Evolutionary conservation across 2,329 filamentous ascomycete species (phyloP).

Genomic region (Phaeosphaeriaceae sp.): DNA sequence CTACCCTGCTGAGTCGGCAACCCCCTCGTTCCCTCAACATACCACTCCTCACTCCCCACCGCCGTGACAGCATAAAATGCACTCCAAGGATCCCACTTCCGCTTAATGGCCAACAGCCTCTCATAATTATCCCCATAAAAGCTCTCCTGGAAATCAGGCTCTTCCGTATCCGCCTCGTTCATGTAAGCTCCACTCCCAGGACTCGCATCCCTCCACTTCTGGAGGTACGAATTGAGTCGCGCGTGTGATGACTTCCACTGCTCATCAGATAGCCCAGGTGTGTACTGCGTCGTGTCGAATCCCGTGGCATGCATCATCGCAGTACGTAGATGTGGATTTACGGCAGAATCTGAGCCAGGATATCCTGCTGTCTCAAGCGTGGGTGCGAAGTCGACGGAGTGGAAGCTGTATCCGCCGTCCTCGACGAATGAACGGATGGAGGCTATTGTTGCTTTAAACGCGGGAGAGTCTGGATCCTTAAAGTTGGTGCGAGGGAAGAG

Average conservation of each 20-base stretch:
- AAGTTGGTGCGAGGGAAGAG: slow-evolving; percentile 44
- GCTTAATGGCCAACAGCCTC: slow-evolving; percentile 28
- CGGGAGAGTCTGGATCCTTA: slow-evolving; percentile 17
- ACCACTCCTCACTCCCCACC: slow-evolving; percentile 35
- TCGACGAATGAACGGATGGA: slow-evolving; percentile 33
- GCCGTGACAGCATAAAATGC: slow-evolving; percentile 37
- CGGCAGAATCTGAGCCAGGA: slow-evolving; percentile 27
- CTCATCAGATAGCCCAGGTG: slow-evolving; percentile 20
- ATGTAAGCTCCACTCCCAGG: slow-evolving; percentile 42
- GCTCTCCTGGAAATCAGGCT: slow-evolving; percentile 34
- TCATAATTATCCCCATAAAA: slow-evolving; percentile 38
- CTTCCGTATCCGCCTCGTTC: slow-evolving; percentile 43
- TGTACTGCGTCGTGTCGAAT: slow-evolving; percentile 29
- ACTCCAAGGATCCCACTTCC: slow-evolving; percentile 31
- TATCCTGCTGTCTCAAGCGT: slow-evolving; percentile 31
- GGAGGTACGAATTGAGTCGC: slow-evolving; percentile 27
- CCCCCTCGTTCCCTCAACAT: slow-evolving; percentile 28
- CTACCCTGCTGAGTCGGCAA: slow-evolving; percentile 36
- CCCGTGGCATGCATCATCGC: slow-evolving; percentile 37
- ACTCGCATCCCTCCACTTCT: slow-evolving; percentile 32
- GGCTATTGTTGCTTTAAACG: slow-evolving; percentile 24
- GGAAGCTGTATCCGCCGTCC: slow-evolving; percentile 35
- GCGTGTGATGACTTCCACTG: slow-evolving; percentile 29
- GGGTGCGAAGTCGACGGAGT: slow-evolving; percentile 37
- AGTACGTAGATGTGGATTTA: slow-evolving; percentile 30